Base-by-base conservation (phyloP, 345 rosid genomes). In the Mallotus nudiflorus region DNA sequence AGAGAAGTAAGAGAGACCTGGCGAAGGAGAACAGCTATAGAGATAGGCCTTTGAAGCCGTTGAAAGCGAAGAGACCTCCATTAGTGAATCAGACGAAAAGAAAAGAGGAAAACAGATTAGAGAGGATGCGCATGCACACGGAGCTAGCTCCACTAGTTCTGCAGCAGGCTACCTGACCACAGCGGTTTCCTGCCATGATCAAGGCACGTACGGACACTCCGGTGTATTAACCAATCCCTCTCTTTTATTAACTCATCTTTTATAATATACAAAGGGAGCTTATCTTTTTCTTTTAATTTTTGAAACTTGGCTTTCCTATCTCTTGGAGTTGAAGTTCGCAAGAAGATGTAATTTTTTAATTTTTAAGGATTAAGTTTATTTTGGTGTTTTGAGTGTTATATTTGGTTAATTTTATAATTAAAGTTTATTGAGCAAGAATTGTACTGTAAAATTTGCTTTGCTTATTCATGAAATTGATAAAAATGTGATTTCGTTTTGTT, bases 241-340 rank as follows among this genome's bases (percentile, higher is more conserved):
- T n/a, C n/a, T n/a, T n/a, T n/a, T n/a, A n/a, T n/a, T n/a, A n/a
- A n/a, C n/a, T n/a, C n/a, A n/a, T n/a, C n/a, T n/a, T n/a, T n/a
- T n/a, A n/a, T n/a, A n/a, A n/a, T n/a, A n/a, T n/a, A n/a, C n/a
- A n/a, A n/a, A n/a, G n/a, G n/a, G n/a, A n/a, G n/a, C n/a, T n/a
- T n/a, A n/a, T n/a, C n/a, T n/a, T n/a, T n/a, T n/a, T n/a, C n/a
- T n/a, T n/a, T n/a, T n/a, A n/a, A n/a, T n/a, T n/a, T n/a, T n/a
- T n/a, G n/a, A n/a, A n/a, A n/a, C n/a, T n/a, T n/a, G n/a, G n/a
- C n/a, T n/a, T n/a, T n/a, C n/a, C n/a, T n/a, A n/a, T n/a, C n/a
- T n/a, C n/a, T n/a, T n/a, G n/a, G n/a, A 74, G 96, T 92, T 50
- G 97, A 92, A 1, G 80, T 95, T 73, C 87, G 94, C 35, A 95